Evolutionary conservation across 129 eudicot genomes (phyloP).

Genomic region (Pittosporum tobira): DNA sequence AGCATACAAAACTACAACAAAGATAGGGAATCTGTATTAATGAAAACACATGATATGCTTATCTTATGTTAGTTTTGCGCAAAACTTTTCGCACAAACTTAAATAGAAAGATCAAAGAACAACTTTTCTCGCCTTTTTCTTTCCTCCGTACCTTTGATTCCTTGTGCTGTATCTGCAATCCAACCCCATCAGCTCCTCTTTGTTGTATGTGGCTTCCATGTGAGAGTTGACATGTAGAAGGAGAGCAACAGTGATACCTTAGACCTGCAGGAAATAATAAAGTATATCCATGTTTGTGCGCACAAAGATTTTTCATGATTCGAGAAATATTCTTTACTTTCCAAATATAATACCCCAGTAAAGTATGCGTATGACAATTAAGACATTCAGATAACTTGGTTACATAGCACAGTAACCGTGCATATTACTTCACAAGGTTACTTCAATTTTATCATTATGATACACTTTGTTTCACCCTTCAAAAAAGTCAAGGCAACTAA

Average conservation of each 20-base stretch:
- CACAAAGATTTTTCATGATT: constrained; percentile 7
- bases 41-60: constrained; percentile 9
- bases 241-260: neutral
- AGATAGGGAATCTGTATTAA: constrained; percentile 25
- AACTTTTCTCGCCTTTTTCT: neutral
- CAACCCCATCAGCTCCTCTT: constrained; percentile 4
- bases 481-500: neutral
- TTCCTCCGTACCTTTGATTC: constrained; percentile 3
- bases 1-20: constrained; percentile 25
- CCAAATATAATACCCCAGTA: neutral
- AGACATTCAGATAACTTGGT: neutral
- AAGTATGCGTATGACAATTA: neutral
- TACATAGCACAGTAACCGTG: neutral
- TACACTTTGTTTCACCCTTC: neutral
- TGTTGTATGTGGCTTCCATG: constrained; percentile 17
- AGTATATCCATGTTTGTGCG: constrained; percentile 4
- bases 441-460: too few relatives aligned
- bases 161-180: neutral
- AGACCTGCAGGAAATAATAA: constrained; percentile 6
- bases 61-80: constrained; percentile 10
- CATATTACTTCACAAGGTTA: too few relatives aligned
- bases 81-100: neutral
- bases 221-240: constrained; percentile 4
- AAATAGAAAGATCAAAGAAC: constrained; percentile 5
- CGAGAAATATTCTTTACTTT: neutral